Evolutionary conservation across 2,329 filamentous ascomycete genomes (phyloP).

Genomic region (Paraphoma chrysanthemicola): DNA sequence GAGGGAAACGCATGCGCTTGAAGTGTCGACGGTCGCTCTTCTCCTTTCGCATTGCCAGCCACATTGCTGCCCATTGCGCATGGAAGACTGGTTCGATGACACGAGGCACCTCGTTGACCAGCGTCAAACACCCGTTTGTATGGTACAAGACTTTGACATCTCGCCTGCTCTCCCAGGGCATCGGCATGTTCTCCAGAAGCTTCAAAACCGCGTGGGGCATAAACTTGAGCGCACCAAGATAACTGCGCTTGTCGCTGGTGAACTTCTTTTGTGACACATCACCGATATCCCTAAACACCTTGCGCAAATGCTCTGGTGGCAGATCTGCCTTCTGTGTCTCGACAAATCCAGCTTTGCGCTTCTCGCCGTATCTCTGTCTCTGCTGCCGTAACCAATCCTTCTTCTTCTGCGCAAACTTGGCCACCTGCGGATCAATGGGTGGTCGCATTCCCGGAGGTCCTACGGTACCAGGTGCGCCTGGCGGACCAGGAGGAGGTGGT

Average conservation of each 20-base stretch:
- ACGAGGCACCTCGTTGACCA: slow-evolving; percentile 95
- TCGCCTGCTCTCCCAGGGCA: slow-evolving; percentile 97
- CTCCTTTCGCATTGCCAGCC: slow-evolving; percentile 96
- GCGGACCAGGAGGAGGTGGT: slow-evolving; percentile 60
- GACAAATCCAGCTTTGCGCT: slow-evolving; percentile 93
- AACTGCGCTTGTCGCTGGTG: slow-evolving; percentile 97
- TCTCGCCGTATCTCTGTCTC: slow-evolving; percentile 93
- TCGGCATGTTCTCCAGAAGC: slow-evolving; percentile 98
- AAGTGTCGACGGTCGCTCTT: slow-evolving; percentile 96
- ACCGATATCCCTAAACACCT: slow-evolving; percentile 98
- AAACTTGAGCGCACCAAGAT: slow-evolving; percentile 95
- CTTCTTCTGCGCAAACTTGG: slow-evolving; percentile 98
- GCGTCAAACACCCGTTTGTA: slow-evolving; percentile 93
- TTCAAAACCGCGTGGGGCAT: slow-evolving; percentile 99
- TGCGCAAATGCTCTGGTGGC: slow-evolving; percentile 96
- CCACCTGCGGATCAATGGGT: slow-evolving; percentile 79
- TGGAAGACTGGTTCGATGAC: slow-evolving; percentile 98
- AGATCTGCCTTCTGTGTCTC: slow-evolving; percentile 99
- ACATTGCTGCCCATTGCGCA: slow-evolving; percentile 99
- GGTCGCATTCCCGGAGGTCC: slow-evolving; percentile 74
- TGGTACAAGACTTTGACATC: slow-evolving; percentile 99
- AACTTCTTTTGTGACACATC: slow-evolving; percentile 99
- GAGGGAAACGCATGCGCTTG: slow-evolving; percentile 98
- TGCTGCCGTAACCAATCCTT: slow-evolving; percentile 96
- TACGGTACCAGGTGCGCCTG: slow-evolving; percentile 57